Base-by-base conservation (phyloP, 371 early-diverging fungal species). In the Smittium culicis region DNA sequence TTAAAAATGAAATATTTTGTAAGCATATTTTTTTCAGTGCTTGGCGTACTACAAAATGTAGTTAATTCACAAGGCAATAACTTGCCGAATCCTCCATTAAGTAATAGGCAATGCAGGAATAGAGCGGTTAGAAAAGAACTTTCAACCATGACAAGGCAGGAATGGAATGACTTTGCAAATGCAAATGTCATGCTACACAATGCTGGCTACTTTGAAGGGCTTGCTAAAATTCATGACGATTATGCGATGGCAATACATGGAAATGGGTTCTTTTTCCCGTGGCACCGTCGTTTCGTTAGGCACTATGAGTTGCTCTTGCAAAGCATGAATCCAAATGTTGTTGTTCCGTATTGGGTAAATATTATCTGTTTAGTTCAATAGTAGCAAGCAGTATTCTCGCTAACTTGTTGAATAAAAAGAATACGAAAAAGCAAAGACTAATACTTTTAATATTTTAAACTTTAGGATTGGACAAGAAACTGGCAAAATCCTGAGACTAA, bases 321-420 rank as follows among this genome's bases (percentile, higher is more conserved):
- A 59, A 67, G 56, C 34, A 72, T 71, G 0, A 72, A 77, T 33
- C 78, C 75, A 3, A 70, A 71, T 16, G 67, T 75, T 35, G 61
- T 70, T 0, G 71, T 82, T 20, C 82, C 82, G n/a, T 82, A 82
- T 72, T 82, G 82, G 82, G 65, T 64, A 64, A 31, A 45, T 20
- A 57, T 20, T 57, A 20, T 25, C 11, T n/a, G 3, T n/a, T n/a
- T 57, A 57, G 5, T n/a, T n/a, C n/a, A n/a, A n/a, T n/a, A n/a
- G n/a, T n/a, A n/a, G n/a, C n/a, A n/a, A n/a, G n/a, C n/a, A n/a
- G n/a, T n/a, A n/a, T n/a, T n/a, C n/a, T n/a, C n/a, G n/a, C n/a
- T n/a, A n/a, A n/a, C n/a, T n/a, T n/a, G n/a, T n/a, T n/a, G n/a
- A n/a, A n/a, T n/a, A n/a, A n/a, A n/a, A n/a, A n/a, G n/a, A n/a